A percentile compares a stretch with the other conserved stretches of the same genome.
Conservation (phyloP, 169 alveolate genomes). For the Neospora caninum region DNA sequence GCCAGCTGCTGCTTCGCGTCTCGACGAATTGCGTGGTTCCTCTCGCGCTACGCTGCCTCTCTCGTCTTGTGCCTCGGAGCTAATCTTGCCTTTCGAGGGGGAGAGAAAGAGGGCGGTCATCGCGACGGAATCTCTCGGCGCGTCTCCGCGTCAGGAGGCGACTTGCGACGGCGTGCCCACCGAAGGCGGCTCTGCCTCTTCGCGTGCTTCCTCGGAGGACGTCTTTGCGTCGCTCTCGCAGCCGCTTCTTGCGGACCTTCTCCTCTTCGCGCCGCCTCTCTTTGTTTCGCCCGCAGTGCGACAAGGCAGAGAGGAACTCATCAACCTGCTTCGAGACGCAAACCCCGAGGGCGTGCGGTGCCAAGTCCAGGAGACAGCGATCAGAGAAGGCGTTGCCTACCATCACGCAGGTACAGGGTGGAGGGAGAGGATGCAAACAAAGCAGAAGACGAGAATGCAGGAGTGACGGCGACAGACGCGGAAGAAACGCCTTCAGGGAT, state of each 20-base stretch:
- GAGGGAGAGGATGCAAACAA: background rate
- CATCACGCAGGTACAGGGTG: conserved; percentile 76
- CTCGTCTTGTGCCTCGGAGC: no score
- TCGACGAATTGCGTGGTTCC: no score
- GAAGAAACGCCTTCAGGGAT: no score
- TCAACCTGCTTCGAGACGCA: background rate
- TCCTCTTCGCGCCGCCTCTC: background rate
- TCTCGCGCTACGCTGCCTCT: no score
- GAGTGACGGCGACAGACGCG: no score
- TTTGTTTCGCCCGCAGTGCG: background rate
- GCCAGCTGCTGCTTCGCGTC: background rate
- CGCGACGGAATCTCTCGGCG: no score
- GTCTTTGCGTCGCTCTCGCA: background rate
- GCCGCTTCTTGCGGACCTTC: background rate
- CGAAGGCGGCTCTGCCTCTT: background rate
- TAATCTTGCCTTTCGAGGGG: no score
- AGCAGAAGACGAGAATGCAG: no score
- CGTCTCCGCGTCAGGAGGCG: background rate
- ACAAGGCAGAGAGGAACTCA: background rate
- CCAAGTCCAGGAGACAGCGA: conserved; percentile 10
- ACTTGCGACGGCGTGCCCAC: background rate
- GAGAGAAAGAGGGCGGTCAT: no score
- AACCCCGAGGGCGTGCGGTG: background rate
- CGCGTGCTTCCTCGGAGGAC: background rate
- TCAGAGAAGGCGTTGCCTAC: conserved; percentile 79